Evolutionary conservation across 257 asterid species (phyloP), one percentile per base, ranked within the genome.

Genomic region (Nicotiana paniculata): DNA sequence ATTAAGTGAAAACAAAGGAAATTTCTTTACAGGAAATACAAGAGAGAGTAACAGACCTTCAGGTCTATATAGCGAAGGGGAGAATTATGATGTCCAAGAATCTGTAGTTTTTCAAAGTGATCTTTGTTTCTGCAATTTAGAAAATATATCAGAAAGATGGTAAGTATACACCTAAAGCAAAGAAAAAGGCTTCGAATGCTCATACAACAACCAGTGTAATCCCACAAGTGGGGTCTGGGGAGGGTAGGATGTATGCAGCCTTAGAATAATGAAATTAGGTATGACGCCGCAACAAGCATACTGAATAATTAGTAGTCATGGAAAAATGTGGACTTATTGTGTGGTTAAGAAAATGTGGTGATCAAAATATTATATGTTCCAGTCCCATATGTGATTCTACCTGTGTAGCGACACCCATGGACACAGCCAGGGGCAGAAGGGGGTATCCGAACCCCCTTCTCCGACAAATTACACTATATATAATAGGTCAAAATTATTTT

Each of bases 1-100:
- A 11, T 53, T 48, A n/a, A 48, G 11, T 9, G 62, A 82, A 46
- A 43, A 51, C 35, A 33, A 74, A 15, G 24, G 16, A 70, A n/a
- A 48, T 26, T 77, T 58, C 64, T 46, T 12, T 48, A 46, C 8
- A 8, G 13, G 43, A 82, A 53, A 6, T 57, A 82, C 57, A 43
- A 30, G 33, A 9, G 77, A 67, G 57, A 32, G 84, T 54, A 70
- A 87, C 97, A 90, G 88, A 96, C 99, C 88, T 91, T 92, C 83
- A 94, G 87, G 84, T 93, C 96, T 81, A 92, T 85, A 86, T 58
- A 82, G 81, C 90, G 58, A 32, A 96, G 91, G 30, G 96, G 97
- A 66, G 97, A 96, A 85, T 86, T 89, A 85, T 92, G 97, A 89
- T 90, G 92, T 43, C 92, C 97, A 67, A 94, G 85, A 77, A 90